Percentiles rank a stretch among this genome's conserved stretches.
phyloP scores from a whole-genome alignment of 1,139 yeast species.

The Saccharomyces hybrid region DNA sequence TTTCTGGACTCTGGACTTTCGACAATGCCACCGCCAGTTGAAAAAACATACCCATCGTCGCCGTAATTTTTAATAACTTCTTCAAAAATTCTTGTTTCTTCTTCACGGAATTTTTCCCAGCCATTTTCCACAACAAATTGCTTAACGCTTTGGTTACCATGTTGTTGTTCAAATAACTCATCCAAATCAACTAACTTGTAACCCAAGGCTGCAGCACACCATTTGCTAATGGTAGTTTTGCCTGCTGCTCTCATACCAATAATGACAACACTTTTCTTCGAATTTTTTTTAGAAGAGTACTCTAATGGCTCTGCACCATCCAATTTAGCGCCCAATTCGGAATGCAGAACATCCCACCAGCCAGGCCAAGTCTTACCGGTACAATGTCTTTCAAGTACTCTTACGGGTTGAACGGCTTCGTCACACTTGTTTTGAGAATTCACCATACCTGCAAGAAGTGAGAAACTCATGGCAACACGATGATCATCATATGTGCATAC shows the following conservation, averaged over 20 bases:
- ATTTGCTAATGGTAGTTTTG: conserved; percentile 74
- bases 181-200: conserved; percentile 77
- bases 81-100: conserved; percentile 55
- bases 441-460: conserved; percentile 61
- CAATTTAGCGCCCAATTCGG: conserved; percentile 53
- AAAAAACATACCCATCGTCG: conserved; percentile 55
- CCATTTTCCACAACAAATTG: conserved; percentile 61
- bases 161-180: conserved; percentile 51
- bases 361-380: conserved; percentile 99
- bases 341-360: conserved; percentile 93
- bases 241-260: conserved; percentile 99
- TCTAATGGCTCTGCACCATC: conserved; percentile 56
- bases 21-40: conserved; percentile 97
- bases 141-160: conserved; percentile 49
- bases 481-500: conserved; percentile 87
- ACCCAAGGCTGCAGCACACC: conserved; percentile 69
- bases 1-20: conserved; percentile 67
- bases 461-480: conserved; percentile 96
- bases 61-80: conserved; percentile 44
- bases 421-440: conserved; percentile 29
- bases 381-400: conserved; percentile 79
- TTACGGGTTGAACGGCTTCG: conserved; percentile 47
- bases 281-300: conserved; percentile 11
- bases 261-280: conserved; percentile 53
- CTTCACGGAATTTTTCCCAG: conserved; percentile 78